Base-by-base conservation (phyloP, 2,329 filamentous ascomycete genomes). In the Myriosclerotinia curreyana region DNA sequence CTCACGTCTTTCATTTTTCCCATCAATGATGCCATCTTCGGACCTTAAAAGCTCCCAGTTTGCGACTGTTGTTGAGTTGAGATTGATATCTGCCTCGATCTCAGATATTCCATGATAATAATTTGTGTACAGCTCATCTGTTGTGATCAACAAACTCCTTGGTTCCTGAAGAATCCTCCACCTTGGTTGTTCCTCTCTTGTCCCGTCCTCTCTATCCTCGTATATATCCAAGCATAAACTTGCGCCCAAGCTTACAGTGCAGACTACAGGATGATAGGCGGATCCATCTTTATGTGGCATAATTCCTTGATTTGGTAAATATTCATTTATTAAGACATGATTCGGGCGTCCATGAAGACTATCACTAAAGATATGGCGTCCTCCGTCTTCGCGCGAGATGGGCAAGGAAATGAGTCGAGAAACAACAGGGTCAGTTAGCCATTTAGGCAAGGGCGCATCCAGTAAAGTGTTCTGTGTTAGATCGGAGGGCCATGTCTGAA, bases 221-320 rank as follows among this genome's bases (percentile, higher is more conserved):
- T 90, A 86, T 17, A 98, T 79, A 70, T 96, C 88, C 60, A 98
- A 80, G 65, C 94, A 91, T 11, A 96, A 79, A 55, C 85, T 85
- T 12, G 86, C 85, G 0, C 91, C 91, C 9, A 99, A 79, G 77
- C 91, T 96, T 67, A 98, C 88, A 1, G 95, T 98, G 68, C 92
- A 95, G 15, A 97, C 94, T 17, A 96, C 86, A 1, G 90, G 90
- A 73, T 90, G 84, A 74, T 99, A 99, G 12, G 94, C 91, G 11
- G 84, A 79, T 1, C 94, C 95, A 75, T 99, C 94, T 80, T 97
- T 95, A 75, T 98, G 94, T 54, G 93, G 88, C 91, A 97, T 96
- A 69, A 98, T 98, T n/a, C 94, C 94, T 67, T 96, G 85, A 2
- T 91, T 91, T 0, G 91, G 86, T 1, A 82, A 82, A 75, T 98